A percentile compares a stretch with the other conserved stretches of the same genome.
phyloP scores from a whole-genome alignment of 1,284 basidiomycete species.

The Ganoderma leucocontextum region DNA sequence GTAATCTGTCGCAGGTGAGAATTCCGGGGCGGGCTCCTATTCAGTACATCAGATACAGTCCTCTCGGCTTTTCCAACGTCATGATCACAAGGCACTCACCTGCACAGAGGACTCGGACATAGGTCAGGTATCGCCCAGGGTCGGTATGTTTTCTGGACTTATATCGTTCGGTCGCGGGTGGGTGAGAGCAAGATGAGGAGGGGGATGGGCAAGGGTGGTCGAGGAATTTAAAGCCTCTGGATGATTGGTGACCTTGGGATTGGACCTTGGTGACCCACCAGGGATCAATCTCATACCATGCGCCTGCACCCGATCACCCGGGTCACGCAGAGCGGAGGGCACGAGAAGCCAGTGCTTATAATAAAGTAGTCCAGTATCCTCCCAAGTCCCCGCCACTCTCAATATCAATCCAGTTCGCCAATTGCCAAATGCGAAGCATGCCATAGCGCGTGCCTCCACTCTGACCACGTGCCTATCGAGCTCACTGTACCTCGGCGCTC shows the following conservation, averaged over 20 bases:
- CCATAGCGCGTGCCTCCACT: neutral
- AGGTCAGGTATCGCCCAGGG: neutral
- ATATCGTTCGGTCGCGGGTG: neutral
- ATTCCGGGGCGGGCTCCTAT: constrained; percentile 10
- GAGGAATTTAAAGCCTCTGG: constrained; percentile 1
- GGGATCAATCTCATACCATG: constrained; percentile 1
- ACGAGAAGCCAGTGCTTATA: neutral
- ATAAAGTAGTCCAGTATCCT: constrained; percentile 1
- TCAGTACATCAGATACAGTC: neutral
- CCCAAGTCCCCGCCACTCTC: neutral
- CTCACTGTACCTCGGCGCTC: constrained; percentile 25
- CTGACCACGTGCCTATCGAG: constrained; percentile 29
- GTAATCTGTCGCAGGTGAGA: constrained; percentile 60
- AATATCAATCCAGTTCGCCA: neutral
- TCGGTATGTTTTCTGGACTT: neutral
- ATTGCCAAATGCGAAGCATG: constrained; percentile 1
- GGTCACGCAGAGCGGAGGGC: neutral
- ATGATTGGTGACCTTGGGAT: constrained; percentile 2
- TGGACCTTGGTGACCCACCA: constrained; percentile 1
- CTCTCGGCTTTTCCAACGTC: neutral
- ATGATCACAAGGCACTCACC: neutral
- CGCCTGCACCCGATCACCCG: neutral
- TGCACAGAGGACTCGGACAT: constrained; percentile 2
- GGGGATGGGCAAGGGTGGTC: neutral
- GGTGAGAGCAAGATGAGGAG: neutral